Conservation (phyloP, 2,329 filamentous ascomycete genomes). For the Chaetomiaceae sp. region DNA sequence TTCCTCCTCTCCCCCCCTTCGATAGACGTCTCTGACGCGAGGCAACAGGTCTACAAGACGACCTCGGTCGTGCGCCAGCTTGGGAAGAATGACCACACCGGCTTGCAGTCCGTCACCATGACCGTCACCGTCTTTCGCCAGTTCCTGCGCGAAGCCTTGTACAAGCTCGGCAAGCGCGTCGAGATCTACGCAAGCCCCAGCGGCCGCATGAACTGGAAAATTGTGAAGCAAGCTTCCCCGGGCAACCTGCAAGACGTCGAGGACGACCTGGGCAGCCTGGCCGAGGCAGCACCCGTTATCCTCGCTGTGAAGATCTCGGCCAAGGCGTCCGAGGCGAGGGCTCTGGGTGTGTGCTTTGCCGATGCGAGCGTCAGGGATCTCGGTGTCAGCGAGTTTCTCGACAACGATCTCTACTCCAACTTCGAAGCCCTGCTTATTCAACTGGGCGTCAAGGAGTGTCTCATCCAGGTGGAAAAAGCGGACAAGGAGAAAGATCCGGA, state of each 20-base stretch:
- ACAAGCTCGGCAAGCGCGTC: slow-evolving; percentile 81
- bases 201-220: slow-evolving; percentile 84
- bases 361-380: slow-evolving; percentile 94
- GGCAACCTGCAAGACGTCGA: slow-evolving; percentile 96
- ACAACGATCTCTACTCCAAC: slow-evolving; percentile 97
- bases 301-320: slow-evolving; percentile 87
- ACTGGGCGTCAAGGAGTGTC: slow-evolving; percentile 87
- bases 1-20: not conserved
- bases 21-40: not conserved
- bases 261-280: slow-evolving; percentile 80
- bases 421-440: slow-evolving; percentile 96
- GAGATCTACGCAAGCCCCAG: slow-evolving; percentile 79
- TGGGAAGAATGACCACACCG: slow-evolving; percentile 75
- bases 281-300: slow-evolving; percentile 89
- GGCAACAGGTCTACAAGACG: slow-evolving; percentile 82
- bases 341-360: slow-evolving; percentile 92
- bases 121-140: slow-evolving; percentile 91
- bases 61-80: slow-evolving; percentile 90
- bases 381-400: slow-evolving; percentile 95
- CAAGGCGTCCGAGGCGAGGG: slow-evolving; percentile 78
- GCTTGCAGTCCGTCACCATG: slow-evolving; percentile 89
- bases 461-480: slow-evolving; percentile 71
- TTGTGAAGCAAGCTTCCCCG: slow-evolving; percentile 85
- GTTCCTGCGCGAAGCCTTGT: slow-evolving; percentile 89
- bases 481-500: slow-evolving; percentile 88